phyloP scores from a whole-genome alignment of 306 rosid species.

The Heteromeles arbutifolia region DNA sequence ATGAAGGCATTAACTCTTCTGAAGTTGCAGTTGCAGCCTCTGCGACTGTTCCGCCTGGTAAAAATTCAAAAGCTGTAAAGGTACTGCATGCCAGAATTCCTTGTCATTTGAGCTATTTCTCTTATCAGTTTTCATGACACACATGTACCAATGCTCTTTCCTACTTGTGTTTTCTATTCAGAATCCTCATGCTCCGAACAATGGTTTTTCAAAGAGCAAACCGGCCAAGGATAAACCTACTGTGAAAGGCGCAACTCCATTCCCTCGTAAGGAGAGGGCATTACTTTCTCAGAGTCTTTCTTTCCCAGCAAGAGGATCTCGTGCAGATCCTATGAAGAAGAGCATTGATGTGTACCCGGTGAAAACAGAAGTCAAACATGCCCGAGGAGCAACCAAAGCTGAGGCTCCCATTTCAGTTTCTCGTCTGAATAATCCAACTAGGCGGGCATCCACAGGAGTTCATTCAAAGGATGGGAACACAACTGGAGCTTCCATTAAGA shows the following conservation, averaged over 20 bases:
- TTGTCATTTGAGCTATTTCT: neutral
- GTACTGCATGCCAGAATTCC: conserved; percentile 28
- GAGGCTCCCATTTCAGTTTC: conserved; percentile 26
- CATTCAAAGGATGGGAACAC: conserved; percentile 43
- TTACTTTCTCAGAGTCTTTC: conserved; percentile 70
- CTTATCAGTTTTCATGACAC: conserved; percentile 1
- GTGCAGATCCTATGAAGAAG: conserved; percentile 53
- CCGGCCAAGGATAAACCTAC: conserved; percentile 50
- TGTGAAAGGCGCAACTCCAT: conserved; percentile 30
- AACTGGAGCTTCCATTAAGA: conserved; percentile 23
- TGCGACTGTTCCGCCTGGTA: conserved; percentile 35
- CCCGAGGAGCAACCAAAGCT: conserved; percentile 30
- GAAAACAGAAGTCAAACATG: conserved; percentile 38
- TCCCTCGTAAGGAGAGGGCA: conserved; percentile 40
- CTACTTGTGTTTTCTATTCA: conserved; percentile 27
- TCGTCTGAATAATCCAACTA: conserved; percentile 25
- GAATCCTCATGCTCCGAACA: conserved; percentile 38
- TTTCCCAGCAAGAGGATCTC: conserved; percentile 55
- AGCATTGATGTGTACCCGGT: conserved; percentile 42
- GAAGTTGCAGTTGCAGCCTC: conserved; percentile 34
- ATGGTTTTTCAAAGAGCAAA: conserved; percentile 49
- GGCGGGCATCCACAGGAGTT: conserved; percentile 34
- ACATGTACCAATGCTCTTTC: neutral
- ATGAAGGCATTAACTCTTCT: conserved; percentile 36
- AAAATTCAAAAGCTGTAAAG: conserved; percentile 47